A percentile compares a stretch with the other conserved stretches of the same genome.
These are phyloP conservation scores for Scheffersomyces segobiensis DNA, from an alignment of 1,139 yeast genomes.

Conservation along the genomic window DNA sequence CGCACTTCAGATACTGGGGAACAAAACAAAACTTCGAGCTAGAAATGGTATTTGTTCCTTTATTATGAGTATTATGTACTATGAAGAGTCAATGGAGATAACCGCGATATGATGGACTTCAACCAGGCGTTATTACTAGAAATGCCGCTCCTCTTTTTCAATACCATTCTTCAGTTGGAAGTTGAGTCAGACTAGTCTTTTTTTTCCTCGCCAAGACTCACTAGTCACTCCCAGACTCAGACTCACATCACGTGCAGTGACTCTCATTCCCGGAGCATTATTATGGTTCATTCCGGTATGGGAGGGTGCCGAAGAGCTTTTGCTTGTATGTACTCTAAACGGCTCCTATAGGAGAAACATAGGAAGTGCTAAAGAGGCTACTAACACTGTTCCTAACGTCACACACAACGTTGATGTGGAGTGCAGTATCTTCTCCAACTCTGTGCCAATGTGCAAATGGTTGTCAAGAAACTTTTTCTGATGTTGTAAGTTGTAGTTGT, in stretches of 20 bases:
- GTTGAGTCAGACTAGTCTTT: not conserved
- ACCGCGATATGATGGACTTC: not conserved
- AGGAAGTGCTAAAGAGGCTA: not conserved
- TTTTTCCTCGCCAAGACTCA: not conserved
- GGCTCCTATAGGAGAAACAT: not conserved
- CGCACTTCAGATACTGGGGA: not conserved
- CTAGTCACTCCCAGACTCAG: not conserved
- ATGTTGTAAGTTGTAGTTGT: not conserved
- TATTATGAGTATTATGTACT: not conserved
- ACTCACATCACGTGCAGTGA: constrained; percentile 7
- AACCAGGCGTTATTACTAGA: not conserved
- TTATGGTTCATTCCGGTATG: not conserved
- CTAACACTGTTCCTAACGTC: not conserved
- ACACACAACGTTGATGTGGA: not conserved
- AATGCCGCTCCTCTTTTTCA: no score
- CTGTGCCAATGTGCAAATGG: not conserved
- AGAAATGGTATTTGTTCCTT: not conserved
- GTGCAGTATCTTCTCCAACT: not conserved
- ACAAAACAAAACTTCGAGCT: not conserved
- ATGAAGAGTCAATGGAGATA: not conserved
- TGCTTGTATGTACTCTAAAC: not conserved
- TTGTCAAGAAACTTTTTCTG: not conserved
- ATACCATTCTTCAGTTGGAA: not conserved
- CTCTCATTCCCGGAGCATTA: not conserved
- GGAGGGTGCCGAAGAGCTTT: no score